A percentile compares a stretch with the other conserved stretches of the same genome.
These are phyloP conservation scores for Wickerhamiella slavikovae DNA, from an alignment of 805 yeast species.

Conservation along the genomic window DNA sequence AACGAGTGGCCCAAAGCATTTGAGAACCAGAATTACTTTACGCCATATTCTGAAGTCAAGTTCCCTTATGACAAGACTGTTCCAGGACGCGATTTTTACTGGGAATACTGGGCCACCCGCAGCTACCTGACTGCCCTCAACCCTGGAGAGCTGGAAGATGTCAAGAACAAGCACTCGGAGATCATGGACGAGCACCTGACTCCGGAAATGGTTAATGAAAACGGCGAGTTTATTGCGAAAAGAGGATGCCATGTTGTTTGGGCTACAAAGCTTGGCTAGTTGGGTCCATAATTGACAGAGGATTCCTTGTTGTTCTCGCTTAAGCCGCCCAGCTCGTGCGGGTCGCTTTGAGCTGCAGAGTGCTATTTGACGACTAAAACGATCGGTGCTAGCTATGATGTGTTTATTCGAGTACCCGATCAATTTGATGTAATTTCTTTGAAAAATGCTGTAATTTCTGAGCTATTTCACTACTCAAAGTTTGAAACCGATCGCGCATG, in stretches of 20 bases:
- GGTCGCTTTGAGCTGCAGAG: no score
- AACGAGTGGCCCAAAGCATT: constrained; percentile 27
- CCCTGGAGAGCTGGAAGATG: constrained; percentile 18
- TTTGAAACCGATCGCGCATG: no score
- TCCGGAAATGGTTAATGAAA: neutral
- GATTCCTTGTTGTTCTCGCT: no score
- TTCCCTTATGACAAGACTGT: constrained; percentile 10
- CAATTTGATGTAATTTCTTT: no score
- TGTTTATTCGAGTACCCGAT: no score
- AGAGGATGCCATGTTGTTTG: constrained; percentile 14
- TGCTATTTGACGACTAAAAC: no score
- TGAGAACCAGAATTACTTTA: constrained; percentile 17
- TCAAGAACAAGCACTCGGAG: constrained; percentile 12
- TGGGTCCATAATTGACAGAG: no score
- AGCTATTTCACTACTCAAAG: no score
- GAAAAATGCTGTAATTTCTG: no score
- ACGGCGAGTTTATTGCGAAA: constrained; percentile 6
- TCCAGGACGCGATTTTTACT: constrained; percentile 17
- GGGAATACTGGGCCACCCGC: constrained; percentile 32
- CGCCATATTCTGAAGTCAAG: constrained; percentile 20
- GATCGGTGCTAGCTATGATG: no score
- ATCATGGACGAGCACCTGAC: neutral
- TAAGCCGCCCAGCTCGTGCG: no score
- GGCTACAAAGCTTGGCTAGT: constrained; percentile 3
- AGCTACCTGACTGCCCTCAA: constrained; percentile 30